A percentile compares a stretch with the other conserved stretches of the same genome.
phyloP scores from a whole-genome alignment of 176 grass and related monocot genomes.

The Olyra latifolia region DNA sequence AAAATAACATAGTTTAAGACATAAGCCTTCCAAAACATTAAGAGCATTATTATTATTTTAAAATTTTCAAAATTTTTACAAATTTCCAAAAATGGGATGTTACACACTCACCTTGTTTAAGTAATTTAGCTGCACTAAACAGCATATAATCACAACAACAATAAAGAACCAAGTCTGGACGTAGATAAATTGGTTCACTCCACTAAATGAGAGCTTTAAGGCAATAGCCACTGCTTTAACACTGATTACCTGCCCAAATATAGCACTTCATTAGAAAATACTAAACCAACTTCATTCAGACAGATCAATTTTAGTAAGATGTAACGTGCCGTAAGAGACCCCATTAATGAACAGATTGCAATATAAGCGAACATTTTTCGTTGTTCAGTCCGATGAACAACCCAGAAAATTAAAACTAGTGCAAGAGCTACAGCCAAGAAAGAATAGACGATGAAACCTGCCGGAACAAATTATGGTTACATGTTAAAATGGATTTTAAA shows the following conservation, averaged over 20 bases:
- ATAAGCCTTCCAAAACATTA: too few species aligned
- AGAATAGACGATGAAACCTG: constrained; percentile 87
- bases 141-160: constrained; percentile 63
- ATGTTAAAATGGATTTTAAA: constrained; percentile 24
- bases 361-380: constrained; percentile 88
- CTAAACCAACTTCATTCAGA: not conserved
- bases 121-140: constrained; percentile 87
- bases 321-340: constrained; percentile 80
- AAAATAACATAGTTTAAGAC: too few species aligned
- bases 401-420: constrained; percentile 67
- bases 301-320: constrained; percentile 10
- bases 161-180: constrained; percentile 85
- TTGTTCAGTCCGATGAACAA: constrained; percentile 68
- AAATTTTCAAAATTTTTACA: too few species aligned
- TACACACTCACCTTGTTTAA: constrained; percentile 89
- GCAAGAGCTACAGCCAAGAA: constrained; percentile 57
- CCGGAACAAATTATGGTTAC: not conserved
- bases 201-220: constrained; percentile 75
- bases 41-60: too few species aligned
- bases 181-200: constrained; percentile 87
- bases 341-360: constrained; percentile 90
- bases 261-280: constrained; percentile 2
- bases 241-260: constrained; percentile 73
- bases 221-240: constrained; percentile 95
- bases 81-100: too few species aligned